phyloP scores from a whole-genome alignment of 805 yeast species.

The Candida nemodendra region DNA sequence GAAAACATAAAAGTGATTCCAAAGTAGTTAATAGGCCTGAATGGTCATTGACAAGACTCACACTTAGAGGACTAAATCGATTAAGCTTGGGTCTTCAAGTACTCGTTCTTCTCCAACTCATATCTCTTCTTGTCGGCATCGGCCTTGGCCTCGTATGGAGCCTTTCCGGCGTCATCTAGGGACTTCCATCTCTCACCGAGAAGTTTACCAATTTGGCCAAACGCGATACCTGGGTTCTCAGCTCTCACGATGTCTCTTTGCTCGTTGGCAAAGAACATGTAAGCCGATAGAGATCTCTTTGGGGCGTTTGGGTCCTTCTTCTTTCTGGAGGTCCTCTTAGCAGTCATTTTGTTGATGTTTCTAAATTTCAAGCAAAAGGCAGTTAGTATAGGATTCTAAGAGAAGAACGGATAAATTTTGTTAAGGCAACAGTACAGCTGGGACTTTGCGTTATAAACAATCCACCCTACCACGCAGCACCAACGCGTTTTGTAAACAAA shows the following conservation, averaged over 20 bases:
- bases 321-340: constrained; percentile 34
- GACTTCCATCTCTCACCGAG: constrained; percentile 98
- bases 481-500: not conserved
- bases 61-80: not conserved
- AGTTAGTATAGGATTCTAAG: constrained; percentile 7
- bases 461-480: too few species aligned
- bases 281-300: constrained; percentile 96
- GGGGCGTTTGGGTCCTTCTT: constrained; percentile 93
- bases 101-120: constrained; percentile 92
- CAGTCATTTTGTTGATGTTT: constrained; percentile 26
- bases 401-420: too few species aligned
- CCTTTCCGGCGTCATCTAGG: constrained; percentile 74
- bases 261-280: constrained; percentile 98
- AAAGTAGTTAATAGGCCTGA: not conserved
- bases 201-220: constrained; percentile 92
- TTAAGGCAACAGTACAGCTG: too few species aligned
- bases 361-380: too few species aligned
- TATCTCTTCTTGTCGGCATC: constrained; percentile 96
- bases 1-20: constrained; percentile 5
- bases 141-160: constrained; percentile 90
- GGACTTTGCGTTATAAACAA: constrained; percentile 3
- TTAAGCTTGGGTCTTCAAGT: constrained; percentile 39
- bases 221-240: constrained; percentile 94
- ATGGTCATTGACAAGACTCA: not conserved
- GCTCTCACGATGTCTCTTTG: constrained; percentile 94